Base-by-base conservation (phyloP, 2,329 filamentous ascomycete genomes). In the Macrophomina phaseolina region DNA sequence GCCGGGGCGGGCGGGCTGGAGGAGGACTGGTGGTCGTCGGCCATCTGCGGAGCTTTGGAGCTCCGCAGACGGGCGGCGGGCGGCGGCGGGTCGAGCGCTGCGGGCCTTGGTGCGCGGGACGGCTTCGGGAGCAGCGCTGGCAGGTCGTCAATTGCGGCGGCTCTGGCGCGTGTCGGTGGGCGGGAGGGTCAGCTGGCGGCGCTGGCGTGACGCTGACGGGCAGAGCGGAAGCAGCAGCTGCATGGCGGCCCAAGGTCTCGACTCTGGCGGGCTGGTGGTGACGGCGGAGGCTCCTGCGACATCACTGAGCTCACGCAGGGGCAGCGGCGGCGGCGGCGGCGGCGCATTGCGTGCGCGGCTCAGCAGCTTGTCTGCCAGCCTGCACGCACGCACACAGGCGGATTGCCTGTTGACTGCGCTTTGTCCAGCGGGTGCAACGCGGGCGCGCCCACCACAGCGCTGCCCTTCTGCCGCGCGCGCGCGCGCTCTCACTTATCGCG, bases 321-420 rank as follows among this genome's bases (percentile, higher is more conserved):
- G 64, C 28, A 63, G 64, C 68, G 64, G 68, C 69, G 69, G 68
- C 68, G 64, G 68, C 69, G 69, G 68, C 51, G 6, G 58, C 40
- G 16, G 46, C 53, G 51, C 64, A 63, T 62, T 61, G 62, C 55
- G 66, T 46, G 14, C 62, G 65, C 65, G 68, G 69, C 70, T 70
- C 67, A 69, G 69, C 66, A 65, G 70, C 68, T 58, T n/a, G 65
- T 67, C 23, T 51, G 48, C 42, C 5, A 30, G 48, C 48, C 23
- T 48, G 45, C 36, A 38, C 45, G 8, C 45, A 28, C 16, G 12
- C 45, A n/a, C 14, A 8, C 45, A 1, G 16, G 14, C 45, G 18
- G 36, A 12, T 12, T 38, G 36, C 7, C 1, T 38, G 6, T 38
- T 38, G 23, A 38, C 4, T 38, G 36, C 11, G 36, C 36, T 38